Conservation (phyloP, 768 basidiomycete species). For the Psilocybe cyanescens region DNA sequence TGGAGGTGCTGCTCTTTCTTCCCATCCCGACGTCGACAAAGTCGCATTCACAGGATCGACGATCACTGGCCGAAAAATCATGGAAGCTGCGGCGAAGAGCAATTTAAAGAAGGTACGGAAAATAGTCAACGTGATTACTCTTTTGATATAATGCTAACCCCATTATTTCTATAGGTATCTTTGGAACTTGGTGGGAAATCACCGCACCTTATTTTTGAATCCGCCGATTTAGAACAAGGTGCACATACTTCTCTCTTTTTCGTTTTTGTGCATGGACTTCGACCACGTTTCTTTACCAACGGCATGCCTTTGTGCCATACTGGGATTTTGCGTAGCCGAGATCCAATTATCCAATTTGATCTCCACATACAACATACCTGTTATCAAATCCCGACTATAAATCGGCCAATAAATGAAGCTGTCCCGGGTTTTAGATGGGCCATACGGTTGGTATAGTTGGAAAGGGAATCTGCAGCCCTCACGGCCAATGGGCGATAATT, state of each 20-base stretch:
- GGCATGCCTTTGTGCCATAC: constrained; percentile 1
- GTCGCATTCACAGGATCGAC: constrained; percentile 96
- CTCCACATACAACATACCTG: background rate
- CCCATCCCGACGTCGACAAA: constrained; percentile 89
- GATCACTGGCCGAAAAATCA: constrained; percentile 84
- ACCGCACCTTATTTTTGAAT: constrained; percentile 87
- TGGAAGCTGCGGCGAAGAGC: constrained; percentile 90
- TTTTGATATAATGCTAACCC: constrained; percentile 3
- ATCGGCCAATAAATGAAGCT: too few species aligned
- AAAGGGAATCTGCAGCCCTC: background rate
- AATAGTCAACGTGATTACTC: background rate
- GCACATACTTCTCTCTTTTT: background rate
- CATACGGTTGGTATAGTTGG: background rate
- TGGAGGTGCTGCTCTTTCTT: constrained; percentile 84
- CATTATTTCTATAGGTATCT: constrained; percentile 58
- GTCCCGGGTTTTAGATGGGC: background rate
- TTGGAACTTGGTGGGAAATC: constrained; percentile 96
- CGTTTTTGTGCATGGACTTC: background rate
- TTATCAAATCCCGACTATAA: too few species aligned
- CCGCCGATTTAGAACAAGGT: constrained; percentile 90
- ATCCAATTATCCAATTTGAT: background rate
- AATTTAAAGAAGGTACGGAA: constrained; percentile 87
- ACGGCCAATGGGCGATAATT: background rate
- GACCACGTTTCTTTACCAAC: background rate
- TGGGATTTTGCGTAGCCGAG: background rate